Percentiles rank a stretch among this genome's conserved stretches.
These are phyloP conservation scores for Hansenula lynferdii DNA, from an alignment of 1,139 yeast genomes.

Conservation along the genomic window DNA sequence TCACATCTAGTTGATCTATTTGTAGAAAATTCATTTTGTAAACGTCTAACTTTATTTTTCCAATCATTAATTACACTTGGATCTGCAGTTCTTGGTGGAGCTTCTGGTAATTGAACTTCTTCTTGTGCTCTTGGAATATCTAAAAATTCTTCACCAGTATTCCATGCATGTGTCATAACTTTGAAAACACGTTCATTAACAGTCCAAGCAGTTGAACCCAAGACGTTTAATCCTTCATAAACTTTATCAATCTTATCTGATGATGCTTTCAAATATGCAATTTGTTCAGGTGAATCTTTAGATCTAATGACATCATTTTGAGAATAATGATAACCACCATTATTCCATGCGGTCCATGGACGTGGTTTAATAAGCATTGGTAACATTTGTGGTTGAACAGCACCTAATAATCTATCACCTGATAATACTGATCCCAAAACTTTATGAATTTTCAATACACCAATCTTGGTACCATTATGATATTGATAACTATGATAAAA, in stretches of 20 bases:
- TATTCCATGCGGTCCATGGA: conserved; percentile 77
- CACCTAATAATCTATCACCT: conserved; percentile 58
- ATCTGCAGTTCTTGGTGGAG: conserved; percentile 63
- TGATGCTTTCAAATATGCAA: conserved; percentile 84
- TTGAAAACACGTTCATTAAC: conserved; percentile 69
- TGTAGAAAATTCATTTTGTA: conserved; percentile 57
- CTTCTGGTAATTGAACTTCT: conserved; percentile 55
- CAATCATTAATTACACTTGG: conserved; percentile 70
- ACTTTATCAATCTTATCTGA: conserved; percentile 63
- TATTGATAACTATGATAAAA: conserved; percentile 86
- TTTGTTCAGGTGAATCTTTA: conserved; percentile 84
- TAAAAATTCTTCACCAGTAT: conserved; percentile 70
- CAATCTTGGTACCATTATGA: conserved; percentile 71
- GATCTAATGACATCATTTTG: conserved; percentile 65
- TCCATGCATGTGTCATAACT: conserved; percentile 78
- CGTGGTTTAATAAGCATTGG: conserved; percentile 93
- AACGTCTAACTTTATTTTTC: conserved; percentile 52
- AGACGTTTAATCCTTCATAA: conserved; percentile 78
- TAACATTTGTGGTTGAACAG: conserved; percentile 80
- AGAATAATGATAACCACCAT: conserved; percentile 79
- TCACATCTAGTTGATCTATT: conserved; percentile 90
- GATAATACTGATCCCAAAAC: conserved; percentile 62
- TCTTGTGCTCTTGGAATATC: conserved; percentile 69
- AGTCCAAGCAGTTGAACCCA: conserved; percentile 93
- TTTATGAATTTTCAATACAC: conserved; percentile 75